Evolutionary conservation across 306 rosid genomes (phyloP), one percentile per base, ranked within the genome.

Genomic region (Argentina anserina): DNA sequence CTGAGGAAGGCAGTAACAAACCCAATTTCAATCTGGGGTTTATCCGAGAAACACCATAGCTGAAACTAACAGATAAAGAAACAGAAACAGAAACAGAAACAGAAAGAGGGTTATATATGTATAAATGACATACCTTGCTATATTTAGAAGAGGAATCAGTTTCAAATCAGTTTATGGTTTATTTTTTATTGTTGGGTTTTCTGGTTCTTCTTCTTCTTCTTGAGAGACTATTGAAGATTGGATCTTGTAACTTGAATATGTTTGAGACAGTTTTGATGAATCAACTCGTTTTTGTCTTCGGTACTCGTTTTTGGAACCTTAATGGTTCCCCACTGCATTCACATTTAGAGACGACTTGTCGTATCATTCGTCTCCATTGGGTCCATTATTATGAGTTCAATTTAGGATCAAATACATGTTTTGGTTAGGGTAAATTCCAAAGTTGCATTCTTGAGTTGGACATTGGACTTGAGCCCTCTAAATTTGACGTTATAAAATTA

Each of bases 1-100:
- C 69, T 58, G 41, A 62, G 29, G 26, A 68, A 60, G 46, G 3
- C 28, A 49, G 20, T 12, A 36, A 26, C 21, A 47, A 23, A 25
- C 65, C 80, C 42, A 69, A 6, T 28, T 40, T 69, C 55, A 68
- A 43, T 21, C 36, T 42, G 46, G 55, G 67, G 25, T 46, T 12
- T 29, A 47, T 61, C 70, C 39, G 5, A 73, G 47, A 34, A 73
- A 15, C 53, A 69, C 10, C 52, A 39, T 12, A 43, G 40, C 39
- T 6, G 71, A 17, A 42, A 43, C 56, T 18, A 70, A 70, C 49
- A 53, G 26, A 69, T 0, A 50, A 3, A 52, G 8, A 70, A 25
- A 5, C 7, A 0, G 3, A 70, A 52, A 23, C 18, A 2, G 18
- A 37, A 36, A 33, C 26, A n/a, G 11, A 7, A 56, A 39, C 4